Evolutionary conservation across 768 basidiomycete genomes (phyloP).

Genomic region (Tubosaeta sp.): DNA sequence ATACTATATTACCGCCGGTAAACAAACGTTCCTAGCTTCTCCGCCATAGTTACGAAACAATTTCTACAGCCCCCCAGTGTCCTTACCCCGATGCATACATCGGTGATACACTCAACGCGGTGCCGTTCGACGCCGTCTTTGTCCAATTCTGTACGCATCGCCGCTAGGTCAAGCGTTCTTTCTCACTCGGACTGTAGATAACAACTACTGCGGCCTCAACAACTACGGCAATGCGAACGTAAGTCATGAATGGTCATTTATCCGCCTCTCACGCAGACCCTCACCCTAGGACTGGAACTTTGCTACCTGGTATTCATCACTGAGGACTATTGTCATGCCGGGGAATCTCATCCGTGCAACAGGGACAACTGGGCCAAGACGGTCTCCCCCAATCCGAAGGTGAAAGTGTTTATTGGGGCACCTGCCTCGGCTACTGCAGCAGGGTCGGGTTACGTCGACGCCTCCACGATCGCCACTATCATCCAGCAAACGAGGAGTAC

Average conservation of each 20-base stretch:
- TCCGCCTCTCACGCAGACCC: background rate
- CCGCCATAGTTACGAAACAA: background rate
- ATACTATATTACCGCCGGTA: conserved; percentile 43
- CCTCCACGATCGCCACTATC: conserved; percentile 33
- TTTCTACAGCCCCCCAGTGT: conserved; percentile 36
- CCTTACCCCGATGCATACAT: conserved; percentile 47
- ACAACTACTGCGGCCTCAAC: conserved; percentile 43
- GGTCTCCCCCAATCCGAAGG: conserved; percentile 40
- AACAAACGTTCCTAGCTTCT: background rate
- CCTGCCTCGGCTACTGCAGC: conserved; percentile 42
- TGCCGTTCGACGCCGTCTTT: conserved; percentile 46
- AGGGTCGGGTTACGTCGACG: conserved; percentile 40
- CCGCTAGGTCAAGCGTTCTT: background rate
- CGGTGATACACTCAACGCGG: conserved; percentile 37
- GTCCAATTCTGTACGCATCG: conserved; percentile 42
- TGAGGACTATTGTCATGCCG: background rate
- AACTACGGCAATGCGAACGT: conserved; percentile 45
- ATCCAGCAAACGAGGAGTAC: conserved; percentile 30
- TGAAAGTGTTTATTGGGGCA: conserved; percentile 48
- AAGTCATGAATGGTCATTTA: conserved; percentile 1
- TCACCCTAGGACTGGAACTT: conserved; percentile 45
- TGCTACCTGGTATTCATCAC: conserved; percentile 33
- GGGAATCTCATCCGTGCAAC: conserved; percentile 4
- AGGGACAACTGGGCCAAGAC: conserved; percentile 49
- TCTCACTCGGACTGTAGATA: conserved; percentile 31